Conservation (phyloP, 352 stramenopile genomes). For the Phytopythium helicoides region DNA sequence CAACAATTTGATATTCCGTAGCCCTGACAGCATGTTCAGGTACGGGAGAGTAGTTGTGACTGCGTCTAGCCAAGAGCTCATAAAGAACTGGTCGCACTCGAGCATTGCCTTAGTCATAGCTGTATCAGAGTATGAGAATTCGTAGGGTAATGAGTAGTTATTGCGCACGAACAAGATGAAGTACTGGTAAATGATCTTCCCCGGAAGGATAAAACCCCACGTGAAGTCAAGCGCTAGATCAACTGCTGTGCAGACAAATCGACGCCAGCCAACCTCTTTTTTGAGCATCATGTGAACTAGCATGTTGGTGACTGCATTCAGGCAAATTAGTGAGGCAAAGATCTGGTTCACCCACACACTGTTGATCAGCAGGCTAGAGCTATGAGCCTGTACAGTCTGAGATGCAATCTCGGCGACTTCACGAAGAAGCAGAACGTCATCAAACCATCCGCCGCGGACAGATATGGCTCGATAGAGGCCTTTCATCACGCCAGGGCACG, state of each 20-base stretch:
- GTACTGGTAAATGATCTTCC: constrained; percentile 33
- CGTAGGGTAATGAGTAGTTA: constrained; percentile 14
- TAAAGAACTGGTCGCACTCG: constrained; percentile 38
- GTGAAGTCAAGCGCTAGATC: constrained; percentile 29
- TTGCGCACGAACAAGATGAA: constrained; percentile 20
- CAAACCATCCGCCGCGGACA: constrained; percentile 22
- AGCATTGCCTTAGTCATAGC: constrained; percentile 23
- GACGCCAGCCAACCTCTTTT: constrained; percentile 16
- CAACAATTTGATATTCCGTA: constrained; percentile 27
- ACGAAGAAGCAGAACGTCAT: constrained; percentile 16
- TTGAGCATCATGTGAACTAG: constrained; percentile 20
- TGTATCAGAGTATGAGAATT: constrained; percentile 29
- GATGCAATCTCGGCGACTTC: constrained; percentile 26
- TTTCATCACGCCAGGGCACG: not conserved
- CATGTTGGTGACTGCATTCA: constrained; percentile 29
- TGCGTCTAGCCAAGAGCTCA: constrained; percentile 23
- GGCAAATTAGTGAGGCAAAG: constrained; percentile 25
- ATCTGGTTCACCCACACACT: constrained; percentile 33
- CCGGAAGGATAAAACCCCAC: constrained; percentile 24
- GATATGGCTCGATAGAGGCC: constrained; percentile 14
- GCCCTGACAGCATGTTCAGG: constrained; percentile 28
- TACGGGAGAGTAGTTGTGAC: constrained; percentile 30
- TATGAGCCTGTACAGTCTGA: constrained; percentile 25
- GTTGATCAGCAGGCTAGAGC: constrained; percentile 26
- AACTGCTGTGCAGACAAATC: constrained; percentile 19